Conservation (phyloP, 352 stramenopile species). For the Phytophthora pisi region DNA sequence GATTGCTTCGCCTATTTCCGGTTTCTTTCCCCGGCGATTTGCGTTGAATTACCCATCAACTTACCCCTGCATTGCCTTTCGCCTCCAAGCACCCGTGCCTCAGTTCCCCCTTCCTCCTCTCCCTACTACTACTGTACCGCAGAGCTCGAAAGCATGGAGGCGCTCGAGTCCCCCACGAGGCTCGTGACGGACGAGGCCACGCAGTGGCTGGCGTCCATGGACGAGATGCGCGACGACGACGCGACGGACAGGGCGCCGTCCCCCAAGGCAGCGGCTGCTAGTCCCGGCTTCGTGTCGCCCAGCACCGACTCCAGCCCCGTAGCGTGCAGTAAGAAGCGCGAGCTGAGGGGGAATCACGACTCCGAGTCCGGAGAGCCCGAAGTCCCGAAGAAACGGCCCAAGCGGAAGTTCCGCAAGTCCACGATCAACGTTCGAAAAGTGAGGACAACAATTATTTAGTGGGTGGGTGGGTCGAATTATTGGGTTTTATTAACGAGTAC, state of each 20-base stretch:
- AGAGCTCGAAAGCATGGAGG: slow-evolving; percentile 8
- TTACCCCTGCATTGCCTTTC: slow-evolving; percentile 9
- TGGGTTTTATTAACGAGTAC: slow-evolving; percentile 14
- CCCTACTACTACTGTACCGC: too few species aligned
- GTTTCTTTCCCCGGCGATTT: slow-evolving; percentile 11
- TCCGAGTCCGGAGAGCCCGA: neutral
- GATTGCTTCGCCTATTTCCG: slow-evolving; percentile 4
- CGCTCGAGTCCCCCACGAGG: slow-evolving; percentile 29
- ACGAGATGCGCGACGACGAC: slow-evolving; percentile 32
- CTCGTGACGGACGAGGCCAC: slow-evolving; percentile 34
- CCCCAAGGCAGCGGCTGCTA: neutral
- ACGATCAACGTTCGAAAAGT: slow-evolving; percentile 42
- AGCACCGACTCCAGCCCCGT: slow-evolving; percentile 10
- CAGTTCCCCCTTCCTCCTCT: neutral
- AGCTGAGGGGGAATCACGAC: neutral
- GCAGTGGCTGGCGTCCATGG: slow-evolving; percentile 32
- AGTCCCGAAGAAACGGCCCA: slow-evolving; percentile 23
- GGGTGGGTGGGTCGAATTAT: neutral
- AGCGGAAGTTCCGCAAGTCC: slow-evolving; percentile 39
- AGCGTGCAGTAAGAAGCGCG: slow-evolving; percentile 15
- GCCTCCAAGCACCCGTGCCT: slow-evolving; percentile 12
- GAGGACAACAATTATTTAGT: neutral
- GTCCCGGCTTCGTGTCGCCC: slow-evolving; percentile 6
- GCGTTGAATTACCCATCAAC: slow-evolving; percentile 25
- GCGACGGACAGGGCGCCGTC: neutral